Conservation (phyloP, 108 stramenopile species). For the Conticribra guillardii region DNA sequence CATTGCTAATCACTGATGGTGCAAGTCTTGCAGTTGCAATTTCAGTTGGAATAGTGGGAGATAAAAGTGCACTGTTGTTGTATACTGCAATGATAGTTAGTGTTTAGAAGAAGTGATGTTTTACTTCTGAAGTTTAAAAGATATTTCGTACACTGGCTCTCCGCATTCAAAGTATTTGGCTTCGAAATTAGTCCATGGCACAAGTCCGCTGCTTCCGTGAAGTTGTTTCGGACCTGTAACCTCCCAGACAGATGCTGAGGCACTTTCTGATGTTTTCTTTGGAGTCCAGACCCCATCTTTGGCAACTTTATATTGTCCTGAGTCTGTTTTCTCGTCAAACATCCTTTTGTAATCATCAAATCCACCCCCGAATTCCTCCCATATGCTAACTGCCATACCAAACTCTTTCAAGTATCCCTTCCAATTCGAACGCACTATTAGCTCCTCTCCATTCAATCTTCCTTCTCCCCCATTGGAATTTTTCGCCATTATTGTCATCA, state of each 20-base stretch:
- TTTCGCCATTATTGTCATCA: constrained; percentile 29
- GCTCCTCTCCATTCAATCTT: constrained; percentile 20
- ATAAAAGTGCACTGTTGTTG: too few relatives aligned
- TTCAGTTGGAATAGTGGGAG: too few relatives aligned
- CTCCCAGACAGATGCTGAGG: too few relatives aligned
- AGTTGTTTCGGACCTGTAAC: constrained; percentile 18
- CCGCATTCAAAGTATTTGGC: constrained; percentile 45
- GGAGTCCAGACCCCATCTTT: background rate
- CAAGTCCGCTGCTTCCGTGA: background rate
- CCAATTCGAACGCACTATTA: constrained; percentile 84
- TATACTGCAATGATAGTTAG: too few relatives aligned
- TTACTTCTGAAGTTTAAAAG: too few relatives aligned
- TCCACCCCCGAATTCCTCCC: constrained; percentile 12
- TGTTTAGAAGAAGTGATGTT: too few relatives aligned
- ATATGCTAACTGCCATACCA: constrained; percentile 35
- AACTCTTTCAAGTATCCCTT: constrained; percentile 79
- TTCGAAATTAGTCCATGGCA: constrained; percentile 51
- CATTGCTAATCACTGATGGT: too few relatives aligned
- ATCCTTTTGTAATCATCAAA: constrained; percentile 2
- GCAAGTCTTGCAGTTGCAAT: too few relatives aligned
- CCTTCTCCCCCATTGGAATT: constrained; percentile 15
- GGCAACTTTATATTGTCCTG: background rate
- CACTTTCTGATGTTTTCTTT: too few relatives aligned
- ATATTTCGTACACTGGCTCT: constrained; percentile 36
- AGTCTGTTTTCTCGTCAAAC: too few relatives aligned